Base-by-base conservation (phyloP, 305 asterid species). In the Fraxinus floribunda region DNA sequence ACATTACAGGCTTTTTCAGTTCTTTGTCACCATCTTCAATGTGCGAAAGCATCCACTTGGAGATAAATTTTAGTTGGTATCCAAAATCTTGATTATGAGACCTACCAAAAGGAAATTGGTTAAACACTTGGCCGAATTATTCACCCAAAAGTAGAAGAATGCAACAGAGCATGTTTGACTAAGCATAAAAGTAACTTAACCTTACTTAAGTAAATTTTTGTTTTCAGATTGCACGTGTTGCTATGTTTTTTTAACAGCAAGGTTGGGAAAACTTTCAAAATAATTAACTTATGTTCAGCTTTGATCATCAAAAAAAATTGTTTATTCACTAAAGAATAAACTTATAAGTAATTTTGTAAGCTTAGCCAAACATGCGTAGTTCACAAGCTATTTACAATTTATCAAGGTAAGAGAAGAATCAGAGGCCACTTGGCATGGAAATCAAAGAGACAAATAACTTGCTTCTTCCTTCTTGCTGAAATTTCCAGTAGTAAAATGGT, bases 41-140 rank as follows among this genome's bases (percentile, higher is more conserved):
- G 94, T 96, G 98, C 26, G 99, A 96, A n/a, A 91, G 82, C 95
- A 93, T 91, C 99, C 99, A 96, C 85, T 90, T 94, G 70, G 91
- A 57, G 4, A 88, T 97, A 79, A 87, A 96, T 77, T 92, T 92
- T 46, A 96, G 83, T 83, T 91, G 92, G 34, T 91, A 91, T 74
- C 91, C 97, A 9, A 92, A 92, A 15, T 87, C 87, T 29, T 90
- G 95, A 71, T 92, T 88, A 32, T 92, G 95, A 41, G 94, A 89
- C 99, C 99, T 96, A 87, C 79, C 77, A 86, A 81, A 78, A 68
- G n/a, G 34, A 57, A 57, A 16, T 52, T 52, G 64, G 64, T 52
- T 16, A 5, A 52, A 52, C 22, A n/a, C 64, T n/a, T 6, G 1
- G 24, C 9, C 6, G 64, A 18, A 55, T 55, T 18, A 55, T 55